Evolutionary conservation across 169 alveolate genomes (phyloP), one percentile per base, ranked within the genome.

Genomic region (Toxoplasma gondii): DNA sequence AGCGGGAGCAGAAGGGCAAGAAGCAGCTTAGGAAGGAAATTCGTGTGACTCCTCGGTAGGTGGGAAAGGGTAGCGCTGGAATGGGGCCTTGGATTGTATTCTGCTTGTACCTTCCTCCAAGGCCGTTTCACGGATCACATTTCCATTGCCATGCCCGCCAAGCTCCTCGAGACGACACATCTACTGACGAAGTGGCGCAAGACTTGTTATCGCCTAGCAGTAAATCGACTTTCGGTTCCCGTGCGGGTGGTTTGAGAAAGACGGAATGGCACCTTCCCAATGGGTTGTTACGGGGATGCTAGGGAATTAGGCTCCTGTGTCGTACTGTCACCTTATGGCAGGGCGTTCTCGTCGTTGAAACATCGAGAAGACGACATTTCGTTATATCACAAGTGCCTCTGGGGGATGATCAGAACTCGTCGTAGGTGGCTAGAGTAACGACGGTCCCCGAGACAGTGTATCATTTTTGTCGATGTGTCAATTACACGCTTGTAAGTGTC

Each of bases 31-130:
- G 43, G 43, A 74, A 74, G n/a, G 84, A 74, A n/a, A 74, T 74
- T 74, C 84, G 84, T n/a, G 39, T 74, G 38, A 31, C 84, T 16
- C 84, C 84, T 22, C 84, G 84, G 84, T 74, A n/a, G 43, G 84
- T n/a, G 39, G n/a, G 45, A n/a, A 34, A 31, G 45, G 39, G 38
- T 29, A 69, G 5, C 36, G 31, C 81, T 69, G 19, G 81, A 17
- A 69, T 69, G 38, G 4, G 2, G 24, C 31, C 31, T 17, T 24
- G 16, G 31, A 69, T 29, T n/a, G 41, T 69, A 29, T 69, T 24
- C 19, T 17, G 19, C 31, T 69, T 29, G 41, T 58, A 58, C 36
- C 34, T 69, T 10, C 36, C 81, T 4, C 31, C 81, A 69, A 69
- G 10, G 24, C 81, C 10, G 10, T n/a, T 10, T 24, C n/a, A 29